Evolutionary conservation across 805 yeast genomes (phyloP), one percentile per base, ranked within the genome.

Genomic region (Suhomyces vadensis): DNA sequence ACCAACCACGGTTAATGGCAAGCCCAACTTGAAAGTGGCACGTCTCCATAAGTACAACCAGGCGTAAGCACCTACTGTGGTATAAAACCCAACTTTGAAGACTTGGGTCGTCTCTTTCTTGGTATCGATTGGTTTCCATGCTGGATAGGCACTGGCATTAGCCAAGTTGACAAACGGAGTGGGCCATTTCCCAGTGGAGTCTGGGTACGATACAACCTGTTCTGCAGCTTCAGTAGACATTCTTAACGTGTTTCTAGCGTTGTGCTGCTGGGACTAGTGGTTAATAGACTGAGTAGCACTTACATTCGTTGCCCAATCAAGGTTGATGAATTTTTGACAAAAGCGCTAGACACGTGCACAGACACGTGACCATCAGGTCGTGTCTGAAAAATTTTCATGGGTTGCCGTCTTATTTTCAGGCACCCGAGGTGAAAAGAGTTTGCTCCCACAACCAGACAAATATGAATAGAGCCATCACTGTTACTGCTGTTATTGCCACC

Each of bases 81-180:
- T 54, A 70, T 73, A 60, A 69, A 69, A 60, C 53, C 71, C 50
- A 69, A 77, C 60, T 60, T 60, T 67, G 43, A 75, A 74, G 21
- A 81, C 73, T 40, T 70, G 72, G 37, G 71, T 58, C 9, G 84
- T 73, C 51, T 68, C 73, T 42, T 67, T 72, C 49, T 73, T 65
- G 11, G 87, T 79, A 58, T 81, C 81, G 24, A 81, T 71, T 25
- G 85, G 83, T 46, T 61, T 62, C 71, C 74, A 82, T 31, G 65
- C 51, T 14, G 79, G 75, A 52, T 75, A 75, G 1, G 72, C 75
- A 38, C 57, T 52, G 35, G 71, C 65, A 42, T 62, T 64, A 47
- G 61, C 46, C 48, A 69, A 48, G 58, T 67, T 71, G 41, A 61
- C 71, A 49, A 72, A 69, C 17, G 75, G 73, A 39, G 64, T 60